A percentile compares a stretch with the other conserved stretches of the same genome.
phyloP scores from a whole-genome alignment of 164 flowering plant genomes.

The Dillenia suffruticosa region DNA sequence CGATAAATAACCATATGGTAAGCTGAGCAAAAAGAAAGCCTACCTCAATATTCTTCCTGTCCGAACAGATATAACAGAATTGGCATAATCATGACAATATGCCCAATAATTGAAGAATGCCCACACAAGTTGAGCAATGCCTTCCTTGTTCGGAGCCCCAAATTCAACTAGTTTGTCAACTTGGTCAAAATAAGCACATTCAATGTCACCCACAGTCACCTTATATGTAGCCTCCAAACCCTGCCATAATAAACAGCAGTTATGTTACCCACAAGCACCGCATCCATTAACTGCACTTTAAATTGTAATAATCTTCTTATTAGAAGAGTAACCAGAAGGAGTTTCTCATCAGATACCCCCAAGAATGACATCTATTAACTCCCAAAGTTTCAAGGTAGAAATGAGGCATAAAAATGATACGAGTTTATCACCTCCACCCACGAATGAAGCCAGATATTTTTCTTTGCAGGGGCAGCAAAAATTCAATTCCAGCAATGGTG shows the following conservation, averaged over 20 bases:
- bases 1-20: not conserved
- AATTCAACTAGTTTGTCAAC: constrained; percentile 66
- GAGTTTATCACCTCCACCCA: too few relatives aligned
- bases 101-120: constrained; percentile 97
- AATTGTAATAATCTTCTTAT: too few relatives aligned
- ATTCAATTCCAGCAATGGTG: too few relatives aligned
- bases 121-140: constrained; percentile 70
- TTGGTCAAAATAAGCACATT: constrained; percentile 79
- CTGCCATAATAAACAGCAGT: constrained; percentile 31
- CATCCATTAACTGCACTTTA: too few relatives aligned
- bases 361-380: too few relatives aligned
- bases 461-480: too few relatives aligned
- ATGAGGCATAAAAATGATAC: too few relatives aligned
- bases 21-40: constrained; percentile 2
- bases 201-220: constrained; percentile 56
- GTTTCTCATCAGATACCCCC: too few relatives aligned
- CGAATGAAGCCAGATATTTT: too few relatives aligned
- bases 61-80: constrained; percentile 82
- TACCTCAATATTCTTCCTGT: constrained; percentile 77
- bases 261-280: too few relatives aligned
- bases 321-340: too few relatives aligned
- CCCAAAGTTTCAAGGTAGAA: too few relatives aligned
- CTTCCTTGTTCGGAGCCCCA: constrained; percentile 73
- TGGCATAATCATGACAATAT: constrained; percentile 82
- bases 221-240: constrained; percentile 66